Percentiles rank a stretch among this genome's conserved stretches.
These are phyloP conservation scores for Colletotrichum lupini DNA, from an alignment of 2,329 filamentous ascomycete genomes.

Conservation along the genomic window DNA sequence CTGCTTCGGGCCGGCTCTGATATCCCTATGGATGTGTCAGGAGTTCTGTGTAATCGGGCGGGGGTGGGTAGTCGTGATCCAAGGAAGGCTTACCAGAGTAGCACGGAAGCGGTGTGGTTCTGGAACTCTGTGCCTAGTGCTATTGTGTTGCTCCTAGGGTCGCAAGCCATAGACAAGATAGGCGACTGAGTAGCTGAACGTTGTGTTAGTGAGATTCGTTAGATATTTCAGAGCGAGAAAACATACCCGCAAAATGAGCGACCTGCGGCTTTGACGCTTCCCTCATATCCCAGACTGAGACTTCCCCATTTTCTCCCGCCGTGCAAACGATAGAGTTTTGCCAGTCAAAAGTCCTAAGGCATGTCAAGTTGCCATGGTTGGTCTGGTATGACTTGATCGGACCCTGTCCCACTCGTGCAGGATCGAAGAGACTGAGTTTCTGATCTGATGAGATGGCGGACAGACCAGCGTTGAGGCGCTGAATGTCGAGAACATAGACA, in stretches of 20 bases:
- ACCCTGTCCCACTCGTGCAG: conserved; percentile 63
- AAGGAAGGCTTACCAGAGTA: conserved; percentile 63
- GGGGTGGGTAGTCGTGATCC: conserved; percentile 2
- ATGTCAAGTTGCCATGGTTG: conserved; percentile 72
- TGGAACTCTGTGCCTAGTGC: conserved; percentile 80
- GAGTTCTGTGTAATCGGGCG: background rate
- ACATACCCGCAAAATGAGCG: conserved; percentile 59
- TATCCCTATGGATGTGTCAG: conserved; percentile 60
- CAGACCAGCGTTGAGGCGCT: conserved; percentile 61
- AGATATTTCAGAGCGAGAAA: background rate
- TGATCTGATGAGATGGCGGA: conserved; percentile 78
- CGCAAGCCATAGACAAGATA: conserved; percentile 75
- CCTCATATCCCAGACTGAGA: conserved; percentile 75
- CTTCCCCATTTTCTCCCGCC: conserved; percentile 76
- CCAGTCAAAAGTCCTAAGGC: conserved; percentile 66
- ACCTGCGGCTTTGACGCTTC: conserved; percentile 52
- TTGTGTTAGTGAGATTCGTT: conserved; percentile 35
- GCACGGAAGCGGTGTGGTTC: conserved; percentile 69
- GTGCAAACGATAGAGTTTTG: conserved; percentile 70
- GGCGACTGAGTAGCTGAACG: conserved; percentile 56
- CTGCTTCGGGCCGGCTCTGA: conserved; percentile 59
- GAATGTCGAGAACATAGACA: conserved; percentile 69
- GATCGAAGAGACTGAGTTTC: conserved; percentile 73
- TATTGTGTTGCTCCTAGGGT: conserved; percentile 65
- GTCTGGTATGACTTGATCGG: conserved; percentile 60